phyloP scores from a whole-genome alignment of 306 rosid genomes.

The Acmispon strigosus region DNA sequence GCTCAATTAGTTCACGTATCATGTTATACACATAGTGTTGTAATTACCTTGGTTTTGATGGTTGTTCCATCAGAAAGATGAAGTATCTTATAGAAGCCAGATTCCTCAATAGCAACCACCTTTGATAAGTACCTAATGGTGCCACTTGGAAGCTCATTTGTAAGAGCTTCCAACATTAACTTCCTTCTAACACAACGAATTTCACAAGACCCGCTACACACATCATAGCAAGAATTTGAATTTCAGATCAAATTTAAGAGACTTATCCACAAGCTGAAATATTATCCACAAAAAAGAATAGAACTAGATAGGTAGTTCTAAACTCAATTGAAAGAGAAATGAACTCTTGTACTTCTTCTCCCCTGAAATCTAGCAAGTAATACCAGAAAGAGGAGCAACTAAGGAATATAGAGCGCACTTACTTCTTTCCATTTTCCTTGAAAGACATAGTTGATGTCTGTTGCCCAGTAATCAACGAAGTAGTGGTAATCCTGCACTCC shows the following conservation, averaged over 20 bases:
- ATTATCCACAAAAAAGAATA: too few relatives aligned
- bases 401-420: too few relatives aligned
- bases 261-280: too few relatives aligned
- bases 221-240: not conserved
- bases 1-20: too few relatives aligned
- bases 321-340: too few relatives aligned
- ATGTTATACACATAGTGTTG: too few relatives aligned
- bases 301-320: too few relatives aligned
- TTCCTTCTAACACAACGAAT: constrained; percentile 49
- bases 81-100: constrained; percentile 44
- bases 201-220: constrained; percentile 34
- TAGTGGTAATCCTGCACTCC: constrained; percentile 37
- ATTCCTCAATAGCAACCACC: constrained; percentile 62
- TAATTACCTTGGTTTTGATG: constrained; percentile 40
- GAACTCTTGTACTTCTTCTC: too few relatives aligned
- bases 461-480: constrained; percentile 43
- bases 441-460: constrained; percentile 28
- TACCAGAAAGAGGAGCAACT: too few relatives aligned
- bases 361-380: too few relatives aligned
- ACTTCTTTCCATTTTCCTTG: constrained; percentile 36
- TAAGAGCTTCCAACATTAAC: constrained; percentile 48
- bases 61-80: constrained; percentile 64
- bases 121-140: constrained; percentile 65
- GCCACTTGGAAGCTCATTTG: constrained; percentile 58
- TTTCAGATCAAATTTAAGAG: not conserved